Conservation (phyloP, 2,329 filamentous ascomycete genomes). For the Scolecobasidium constrictum region DNA sequence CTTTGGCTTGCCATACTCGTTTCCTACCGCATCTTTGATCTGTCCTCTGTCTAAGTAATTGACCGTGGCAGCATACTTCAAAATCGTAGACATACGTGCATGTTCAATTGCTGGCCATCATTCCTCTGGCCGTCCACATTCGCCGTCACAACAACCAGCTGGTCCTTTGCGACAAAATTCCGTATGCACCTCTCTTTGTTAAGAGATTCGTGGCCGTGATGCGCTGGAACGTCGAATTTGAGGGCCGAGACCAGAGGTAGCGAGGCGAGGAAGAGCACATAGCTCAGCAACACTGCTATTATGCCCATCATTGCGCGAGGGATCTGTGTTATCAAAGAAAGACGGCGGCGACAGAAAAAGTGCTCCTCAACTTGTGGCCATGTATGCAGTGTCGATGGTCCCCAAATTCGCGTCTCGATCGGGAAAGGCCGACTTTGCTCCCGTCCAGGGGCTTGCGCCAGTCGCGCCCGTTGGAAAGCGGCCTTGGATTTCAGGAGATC, state of each 20-base stretch:
- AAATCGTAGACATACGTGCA: conserved; percentile 58
- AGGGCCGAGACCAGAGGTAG: conserved; percentile 50
- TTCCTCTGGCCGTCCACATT: conserved; percentile 76
- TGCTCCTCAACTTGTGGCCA: background rate
- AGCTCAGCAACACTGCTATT: conserved; percentile 16
- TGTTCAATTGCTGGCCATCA: conserved; percentile 87
- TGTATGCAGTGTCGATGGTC: too few relatives aligned
- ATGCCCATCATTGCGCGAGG: background rate
- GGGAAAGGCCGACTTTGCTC: background rate
- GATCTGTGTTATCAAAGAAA: background rate
- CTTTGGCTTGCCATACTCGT: conserved; percentile 87
- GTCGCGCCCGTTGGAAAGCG: too few relatives aligned
- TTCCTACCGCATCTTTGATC: conserved; percentile 92
- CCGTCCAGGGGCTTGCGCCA: too few relatives aligned
- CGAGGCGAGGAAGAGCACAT: conserved; percentile 26
- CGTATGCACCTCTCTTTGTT: conserved; percentile 81
- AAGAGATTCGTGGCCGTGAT: conserved; percentile 47
- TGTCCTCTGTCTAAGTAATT: too few relatives aligned
- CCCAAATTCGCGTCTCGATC: background rate
- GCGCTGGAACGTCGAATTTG: conserved; percentile 84
- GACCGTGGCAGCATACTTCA: background rate
- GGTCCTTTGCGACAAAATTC: conserved; percentile 89
- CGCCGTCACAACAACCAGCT: conserved; percentile 88
- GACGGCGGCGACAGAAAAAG: background rate
- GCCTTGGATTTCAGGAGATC: background rate